phyloP scores from a whole-genome alignment of 179 eudicot species.

The Corrigiola litoralis region DNA sequence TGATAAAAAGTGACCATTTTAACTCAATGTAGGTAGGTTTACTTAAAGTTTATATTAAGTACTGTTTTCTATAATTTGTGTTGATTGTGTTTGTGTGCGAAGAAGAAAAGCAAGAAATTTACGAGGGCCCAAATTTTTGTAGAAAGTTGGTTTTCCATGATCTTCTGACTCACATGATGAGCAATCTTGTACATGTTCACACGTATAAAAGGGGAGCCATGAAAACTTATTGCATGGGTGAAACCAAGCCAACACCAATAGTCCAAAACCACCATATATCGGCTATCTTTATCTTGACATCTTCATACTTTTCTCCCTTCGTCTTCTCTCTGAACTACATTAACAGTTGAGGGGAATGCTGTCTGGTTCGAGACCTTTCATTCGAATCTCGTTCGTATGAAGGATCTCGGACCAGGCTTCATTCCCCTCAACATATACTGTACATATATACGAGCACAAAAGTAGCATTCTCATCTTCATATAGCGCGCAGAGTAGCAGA shows the following conservation, averaged over 20 bases:
- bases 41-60: too few relatives aligned
- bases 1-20: too few relatives aligned
- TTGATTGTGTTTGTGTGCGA: too few relatives aligned
- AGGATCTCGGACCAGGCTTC: constrained; percentile 40
- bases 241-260: neutral
- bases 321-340: neutral
- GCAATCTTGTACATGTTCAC: constrained; percentile 19
- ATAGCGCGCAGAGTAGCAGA: too few relatives aligned
- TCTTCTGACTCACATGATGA: constrained; percentile 18
- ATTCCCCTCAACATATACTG: constrained; percentile 30
- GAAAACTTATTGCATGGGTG: neutral
- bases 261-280: neutral
- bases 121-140: neutral
- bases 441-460: neutral
- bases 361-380: constrained; percentile 32
- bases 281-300: neutral
- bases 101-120: neutral
- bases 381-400: neutral
- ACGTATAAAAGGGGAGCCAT: neutral
- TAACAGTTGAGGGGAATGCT: constrained; percentile 25
- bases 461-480: too few relatives aligned
- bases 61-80: too few relatives aligned
- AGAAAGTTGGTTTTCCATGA: constrained; percentile 5
- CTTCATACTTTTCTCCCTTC: neutral
- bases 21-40: too few relatives aligned